Base-by-base conservation (phyloP, 2,329 filamentous ascomycete genomes). In the Whalleya microplaca region DNA sequence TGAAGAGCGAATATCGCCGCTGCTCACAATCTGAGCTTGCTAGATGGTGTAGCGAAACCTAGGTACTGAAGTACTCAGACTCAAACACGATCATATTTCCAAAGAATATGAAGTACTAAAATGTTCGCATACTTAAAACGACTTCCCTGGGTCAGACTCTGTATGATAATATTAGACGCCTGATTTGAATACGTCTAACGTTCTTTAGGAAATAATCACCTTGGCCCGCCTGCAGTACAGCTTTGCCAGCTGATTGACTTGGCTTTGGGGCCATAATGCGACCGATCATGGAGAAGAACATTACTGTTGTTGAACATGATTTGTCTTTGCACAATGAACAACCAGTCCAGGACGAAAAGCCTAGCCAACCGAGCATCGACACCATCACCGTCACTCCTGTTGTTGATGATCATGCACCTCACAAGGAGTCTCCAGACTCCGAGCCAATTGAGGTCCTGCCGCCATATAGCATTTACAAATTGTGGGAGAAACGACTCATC, bases 401-500 rank as follows among this genome's bases (percentile, higher is more conserved):
- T 32, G 21, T 50, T 41, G 55, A 41, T n/a, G 43, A n/a, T 37
- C 48, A 52, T 51, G 23, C 18, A 5, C 41, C 42, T n/a, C 20
- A 55, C 1, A 61, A 56, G 29, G 59, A 61, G 41, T 53, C 48
- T 8, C 10, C 59, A 18, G 61, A 63, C 21, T 14, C 51, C 3
- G 40, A 56, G 10, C 40, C 56, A 27, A 46, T 48, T 21, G 62
- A 53, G 27, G 46, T 56, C 14, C 53, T 48, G 37, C 56, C 58
- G 9, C 51, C 42, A 18, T 66, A 62, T 51, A 48, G 65, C 23
- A 55, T 66, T 19, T 66, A 64, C 52, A 58, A 44, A 19, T 50
- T 50, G 27, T 56, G 60, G 57, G 55, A 64, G 51, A 68, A 67
- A 46, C 53, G 51, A 19, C 54, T 66, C 7, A 66, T 66, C 45